phyloP scores from a whole-genome alignment of 331 rosid genomes.

The Cydonia oblonga region DNA sequence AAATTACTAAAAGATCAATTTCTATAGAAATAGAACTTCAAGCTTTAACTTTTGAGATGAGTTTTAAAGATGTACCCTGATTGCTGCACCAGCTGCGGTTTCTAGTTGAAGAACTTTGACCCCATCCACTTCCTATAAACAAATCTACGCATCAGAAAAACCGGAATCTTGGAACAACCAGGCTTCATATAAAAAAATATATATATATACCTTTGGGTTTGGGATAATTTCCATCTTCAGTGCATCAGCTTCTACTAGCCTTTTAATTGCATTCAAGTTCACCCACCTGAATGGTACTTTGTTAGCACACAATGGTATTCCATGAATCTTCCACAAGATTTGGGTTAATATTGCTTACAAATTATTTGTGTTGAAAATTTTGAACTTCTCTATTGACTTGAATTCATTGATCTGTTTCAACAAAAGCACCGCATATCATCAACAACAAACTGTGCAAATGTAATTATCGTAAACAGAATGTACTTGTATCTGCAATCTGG shows the following conservation, averaged over 20 bases:
- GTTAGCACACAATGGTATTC: slow-evolving; percentile 10
- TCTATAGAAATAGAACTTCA: not conserved
- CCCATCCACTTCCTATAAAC: slow-evolving; percentile 79
- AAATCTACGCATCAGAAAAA: slow-evolving; percentile 8
- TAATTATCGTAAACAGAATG: too few relatives aligned
- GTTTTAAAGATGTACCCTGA: slow-evolving; percentile 45
- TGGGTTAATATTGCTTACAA: slow-evolving; percentile 43
- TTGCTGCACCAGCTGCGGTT: slow-evolving; percentile 99
- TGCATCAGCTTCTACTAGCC: slow-evolving; percentile 83
- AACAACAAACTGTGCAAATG: too few relatives aligned
- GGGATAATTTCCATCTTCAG: slow-evolving; percentile 98
- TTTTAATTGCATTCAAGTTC: slow-evolving; percentile 76
- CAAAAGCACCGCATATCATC: not conserved
- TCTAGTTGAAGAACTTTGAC: slow-evolving; percentile 91
- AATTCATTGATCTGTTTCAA: slow-evolving; percentile 68
- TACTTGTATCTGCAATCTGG: too few relatives aligned
- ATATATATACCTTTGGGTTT: slow-evolving; percentile 97
- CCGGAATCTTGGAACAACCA: slow-evolving; percentile 7
- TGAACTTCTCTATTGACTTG: slow-evolving; percentile 97
- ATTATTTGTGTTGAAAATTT: slow-evolving; percentile 94
- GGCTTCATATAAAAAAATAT: not conserved
- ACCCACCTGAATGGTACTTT: slow-evolving; percentile 64
- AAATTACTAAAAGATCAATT: not conserved
- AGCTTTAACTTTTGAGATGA: not conserved
- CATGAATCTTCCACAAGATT: slow-evolving; percentile 2